These are phyloP conservation scores for Strobilomyces dryophilus DNA, from an alignment of 768 basidiomycete species.

Conservation along the genomic window DNA sequence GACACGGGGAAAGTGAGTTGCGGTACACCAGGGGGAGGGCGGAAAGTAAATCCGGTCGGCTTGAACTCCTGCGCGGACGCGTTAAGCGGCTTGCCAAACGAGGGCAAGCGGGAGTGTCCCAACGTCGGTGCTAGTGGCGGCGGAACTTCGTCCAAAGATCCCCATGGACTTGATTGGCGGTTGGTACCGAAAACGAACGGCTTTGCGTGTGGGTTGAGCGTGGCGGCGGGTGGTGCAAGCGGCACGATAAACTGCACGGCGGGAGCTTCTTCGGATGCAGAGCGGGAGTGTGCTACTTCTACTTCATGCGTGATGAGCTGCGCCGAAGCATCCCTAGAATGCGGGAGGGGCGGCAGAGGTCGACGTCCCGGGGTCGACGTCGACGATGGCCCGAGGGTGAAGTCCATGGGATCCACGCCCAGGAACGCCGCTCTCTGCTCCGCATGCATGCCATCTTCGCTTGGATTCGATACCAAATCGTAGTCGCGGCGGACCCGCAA, in stretches of 20 bases:
- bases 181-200: conserved; percentile 74
- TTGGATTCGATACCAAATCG: conserved; percentile 83
- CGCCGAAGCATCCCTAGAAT: conserved; percentile 61
- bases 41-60: conserved; percentile 73
- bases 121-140: conserved; percentile 36
- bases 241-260: conserved; percentile 17
- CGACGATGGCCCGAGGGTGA: conserved; percentile 45
- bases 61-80: conserved; percentile 79
- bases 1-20: conserved; percentile 40
- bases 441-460: conserved; percentile 58
- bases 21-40: conserved; percentile 63
- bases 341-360: conserved; percentile 57
- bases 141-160: conserved; percentile 24
- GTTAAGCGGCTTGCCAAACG: conserved; percentile 69
- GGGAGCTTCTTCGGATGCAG: conserved; percentile 40
- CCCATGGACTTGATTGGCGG: conserved; percentile 34
- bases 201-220: conserved; percentile 77
- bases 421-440: conserved; percentile 40
- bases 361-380: conserved; percentile 40
- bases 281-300: conserved; percentile 60
- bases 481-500: conserved; percentile 45
- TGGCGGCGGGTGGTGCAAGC: conserved; percentile 16
- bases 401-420: conserved; percentile 39
- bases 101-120: conserved; percentile 38
- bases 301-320: conserved; percentile 61